Percentiles rank a stretch among this genome's conserved stretches.
These are phyloP conservation scores for Fusarium veterinarium DNA, from an alignment of 2,329 filamentous ascomycete species.

Conservation along the genomic window DNA sequence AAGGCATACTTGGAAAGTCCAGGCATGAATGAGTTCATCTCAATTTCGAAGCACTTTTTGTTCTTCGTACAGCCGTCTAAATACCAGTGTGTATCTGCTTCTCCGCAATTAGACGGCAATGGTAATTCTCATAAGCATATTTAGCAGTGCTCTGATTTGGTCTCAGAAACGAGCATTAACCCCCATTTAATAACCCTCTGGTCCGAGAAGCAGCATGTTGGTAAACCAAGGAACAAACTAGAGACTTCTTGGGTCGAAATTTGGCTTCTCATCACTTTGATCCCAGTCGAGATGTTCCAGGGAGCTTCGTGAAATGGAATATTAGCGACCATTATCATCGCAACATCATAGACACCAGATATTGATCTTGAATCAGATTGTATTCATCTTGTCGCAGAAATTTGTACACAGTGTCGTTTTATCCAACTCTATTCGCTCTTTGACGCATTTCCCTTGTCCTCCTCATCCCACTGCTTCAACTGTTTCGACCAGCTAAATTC, in stretches of 20 bases:
- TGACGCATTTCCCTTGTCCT: constrained; percentile 52
- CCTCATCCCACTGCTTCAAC: constrained; percentile 58
- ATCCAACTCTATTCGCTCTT: constrained; percentile 39
- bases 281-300: background rate
- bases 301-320: background rate
- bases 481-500: constrained; percentile 58
- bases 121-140: constrained; percentile 19
- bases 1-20: background rate
- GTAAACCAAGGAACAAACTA: background rate
- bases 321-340: background rate
- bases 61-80: background rate
- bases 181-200: background rate
- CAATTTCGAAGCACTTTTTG: background rate
- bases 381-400: constrained; percentile 36
- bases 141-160: constrained; percentile 31
- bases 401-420: constrained; percentile 42
- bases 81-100: background rate
- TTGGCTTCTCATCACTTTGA: too few species aligned
- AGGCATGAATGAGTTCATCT: background rate
- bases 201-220: background rate
- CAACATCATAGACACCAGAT: background rate
- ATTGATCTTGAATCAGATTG: constrained; percentile 23
- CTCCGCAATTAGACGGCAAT: constrained; percentile 18
- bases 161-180: background rate
- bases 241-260: background rate